Percentiles rank a stretch among this genome's conserved stretches.
Conservation (phyloP, 2,329 filamentous ascomycete genomes). For the Geosmithia flava region DNA sequence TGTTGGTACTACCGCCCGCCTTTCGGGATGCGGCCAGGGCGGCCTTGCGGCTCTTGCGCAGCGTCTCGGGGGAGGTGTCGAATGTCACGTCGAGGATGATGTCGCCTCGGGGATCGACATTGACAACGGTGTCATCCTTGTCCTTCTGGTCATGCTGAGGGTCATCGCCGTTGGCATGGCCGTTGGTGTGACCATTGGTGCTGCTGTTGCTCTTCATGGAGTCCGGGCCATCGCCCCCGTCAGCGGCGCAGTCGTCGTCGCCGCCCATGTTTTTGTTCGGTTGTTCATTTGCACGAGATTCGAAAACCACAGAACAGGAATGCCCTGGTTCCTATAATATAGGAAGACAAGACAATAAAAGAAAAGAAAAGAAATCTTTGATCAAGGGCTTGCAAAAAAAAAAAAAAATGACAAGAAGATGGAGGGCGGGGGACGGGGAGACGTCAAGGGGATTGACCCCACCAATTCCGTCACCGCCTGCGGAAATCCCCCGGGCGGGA, state of each 20-base stretch:
- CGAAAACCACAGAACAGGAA: no score
- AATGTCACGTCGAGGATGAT: conserved; percentile 56
- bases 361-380: no score
- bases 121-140: conserved; percentile 20
- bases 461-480: no score
- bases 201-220: background rate
- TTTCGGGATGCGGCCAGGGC: conserved; percentile 17
- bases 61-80: conserved; percentile 39
- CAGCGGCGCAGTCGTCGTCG: conserved; percentile 1
- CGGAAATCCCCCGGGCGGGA: no score
- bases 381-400: no score
- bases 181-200: background rate
- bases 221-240: conserved; percentile 2
- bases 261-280: background rate
- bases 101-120: conserved; percentile 47
- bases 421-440: no score
- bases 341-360: no score
- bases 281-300: background rate
- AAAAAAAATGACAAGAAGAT: no score
- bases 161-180: conserved; percentile 9
- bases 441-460: no score
- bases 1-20: conserved; percentile 6
- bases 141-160: conserved; percentile 15
- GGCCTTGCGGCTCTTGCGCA: conserved; percentile 31
- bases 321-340: no score